Conservation (phyloP, 768 basidiomycete species). For the Auricularia sp. region DNA sequence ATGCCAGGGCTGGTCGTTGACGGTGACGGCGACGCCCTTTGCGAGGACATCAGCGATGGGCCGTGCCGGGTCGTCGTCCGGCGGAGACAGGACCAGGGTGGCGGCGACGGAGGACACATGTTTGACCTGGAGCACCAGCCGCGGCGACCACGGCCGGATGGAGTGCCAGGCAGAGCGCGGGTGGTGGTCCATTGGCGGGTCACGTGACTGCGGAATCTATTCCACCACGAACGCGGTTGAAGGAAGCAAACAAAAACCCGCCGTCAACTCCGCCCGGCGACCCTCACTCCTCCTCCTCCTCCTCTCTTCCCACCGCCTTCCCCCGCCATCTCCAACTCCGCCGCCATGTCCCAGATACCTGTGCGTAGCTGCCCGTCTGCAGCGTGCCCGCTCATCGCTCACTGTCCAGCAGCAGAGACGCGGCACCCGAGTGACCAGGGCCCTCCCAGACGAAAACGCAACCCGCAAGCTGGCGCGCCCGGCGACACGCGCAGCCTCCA, state of each 20-base stretch:
- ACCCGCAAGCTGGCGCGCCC: neutral
- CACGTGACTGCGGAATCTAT: neutral
- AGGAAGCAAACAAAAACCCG: too few relatives aligned
- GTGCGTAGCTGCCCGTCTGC: neutral
- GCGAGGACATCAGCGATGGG: slow-evolving; percentile 21
- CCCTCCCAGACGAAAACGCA: neutral
- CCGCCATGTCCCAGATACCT: neutral
- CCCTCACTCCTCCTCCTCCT: neutral
- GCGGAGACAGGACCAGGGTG: slow-evolving; percentile 62
- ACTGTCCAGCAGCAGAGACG: neutral
- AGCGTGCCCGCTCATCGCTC: neutral
- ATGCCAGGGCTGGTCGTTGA: slow-evolving; percentile 72
- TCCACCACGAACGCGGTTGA: neutral
- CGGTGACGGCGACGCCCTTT: slow-evolving; percentile 67
- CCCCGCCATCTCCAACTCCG: neutral
- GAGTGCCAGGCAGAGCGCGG: slow-evolving; percentile 41
- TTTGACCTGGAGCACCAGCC: slow-evolving; percentile 56
- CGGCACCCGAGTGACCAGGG: neutral
- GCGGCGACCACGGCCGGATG: slow-evolving; percentile 67
- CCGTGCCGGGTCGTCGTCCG: slow-evolving; percentile 19
- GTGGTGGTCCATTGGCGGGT: neutral
- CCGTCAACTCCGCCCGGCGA: neutral
- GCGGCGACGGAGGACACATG: slow-evolving; percentile 83
- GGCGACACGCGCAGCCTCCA: neutral
- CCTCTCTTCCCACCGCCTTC: neutral